These are phyloP conservation scores for Cystobasidium tubakii DNA, from an alignment of 768 basidiomycete genomes.

Conservation along the genomic window DNA sequence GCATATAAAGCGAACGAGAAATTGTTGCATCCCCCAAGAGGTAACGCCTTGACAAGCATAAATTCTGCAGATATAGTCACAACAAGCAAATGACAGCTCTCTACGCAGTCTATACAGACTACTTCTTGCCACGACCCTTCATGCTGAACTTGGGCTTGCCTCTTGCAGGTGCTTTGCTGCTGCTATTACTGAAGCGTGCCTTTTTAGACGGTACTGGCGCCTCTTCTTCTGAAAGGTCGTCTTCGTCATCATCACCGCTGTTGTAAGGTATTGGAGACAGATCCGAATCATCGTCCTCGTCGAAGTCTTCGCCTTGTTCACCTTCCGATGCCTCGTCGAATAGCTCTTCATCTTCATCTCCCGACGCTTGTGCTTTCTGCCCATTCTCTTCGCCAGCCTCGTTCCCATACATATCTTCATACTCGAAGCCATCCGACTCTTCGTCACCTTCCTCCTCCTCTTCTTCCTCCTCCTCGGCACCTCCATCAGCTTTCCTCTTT, in stretches of 20 bases:
- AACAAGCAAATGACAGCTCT: neutral
- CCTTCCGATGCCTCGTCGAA: constrained; percentile 20
- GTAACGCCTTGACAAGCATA: neutral
- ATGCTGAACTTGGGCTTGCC: constrained; percentile 23
- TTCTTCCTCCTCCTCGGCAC: constrained; percentile 49
- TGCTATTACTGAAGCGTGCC: neutral
- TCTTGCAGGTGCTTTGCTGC: neutral
- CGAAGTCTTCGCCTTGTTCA: constrained; percentile 19
- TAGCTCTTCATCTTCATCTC: constrained; percentile 25
- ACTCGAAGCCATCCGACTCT: constrained; percentile 49
- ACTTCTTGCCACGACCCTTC: constrained; percentile 6
- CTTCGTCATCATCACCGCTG: constrained; percentile 3
- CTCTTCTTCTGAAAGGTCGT: constrained; percentile 21
- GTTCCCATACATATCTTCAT: constrained; percentile 36
- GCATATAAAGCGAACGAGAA: neutral
- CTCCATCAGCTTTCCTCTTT: constrained; percentile 38
- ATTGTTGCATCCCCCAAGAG: neutral
- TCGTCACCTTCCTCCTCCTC: constrained; percentile 52
- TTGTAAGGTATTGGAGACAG: constrained; percentile 22
- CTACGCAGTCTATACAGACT: neutral
- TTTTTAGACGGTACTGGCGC: neutral
- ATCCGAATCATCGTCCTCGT: constrained; percentile 25
- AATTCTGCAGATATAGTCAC: neutral
- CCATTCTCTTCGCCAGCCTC: neutral
- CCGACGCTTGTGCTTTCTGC: constrained; percentile 12